Percentiles rank a stretch among this genome's conserved stretches.
Evolutionary conservation across 495 filamentous ascomycete species (phyloP).

Genomic region (Bathelium albidoporum): DNA sequence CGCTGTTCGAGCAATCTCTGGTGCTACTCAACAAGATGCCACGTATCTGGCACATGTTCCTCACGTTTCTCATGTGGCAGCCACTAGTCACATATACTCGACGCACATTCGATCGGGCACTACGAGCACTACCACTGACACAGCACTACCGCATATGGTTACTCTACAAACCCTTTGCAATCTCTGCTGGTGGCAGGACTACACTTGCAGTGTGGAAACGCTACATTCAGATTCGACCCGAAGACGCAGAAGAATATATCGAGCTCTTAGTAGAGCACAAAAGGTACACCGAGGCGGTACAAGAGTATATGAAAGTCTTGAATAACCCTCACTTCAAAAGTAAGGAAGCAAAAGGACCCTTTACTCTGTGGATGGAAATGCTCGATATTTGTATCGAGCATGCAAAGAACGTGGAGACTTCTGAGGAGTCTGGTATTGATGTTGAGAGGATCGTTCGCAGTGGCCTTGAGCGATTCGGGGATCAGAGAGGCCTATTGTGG

Average conservation of each 20-base stretch:
- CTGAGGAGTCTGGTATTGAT: conserved; percentile 68
- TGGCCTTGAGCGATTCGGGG: conserved; percentile 83
- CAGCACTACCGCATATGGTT: conserved; percentile 98
- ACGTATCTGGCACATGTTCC: conserved; percentile 95
- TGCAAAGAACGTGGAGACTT: conserved; percentile 74
- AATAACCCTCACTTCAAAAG: conserved; percentile 88
- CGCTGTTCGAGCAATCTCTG: conserved; percentile 86
- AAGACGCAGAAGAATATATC: conserved; percentile 92
- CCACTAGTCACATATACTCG: conserved; percentile 86
- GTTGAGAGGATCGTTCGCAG: conserved; percentile 91
- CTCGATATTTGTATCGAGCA: conserved; percentile 91
- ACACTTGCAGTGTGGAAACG: conserved; percentile 88
- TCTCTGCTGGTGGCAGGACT: conserved; percentile 82
- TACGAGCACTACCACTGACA: conserved; percentile 88
- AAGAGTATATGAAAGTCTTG: conserved; percentile 86
- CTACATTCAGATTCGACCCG: conserved; percentile 97
- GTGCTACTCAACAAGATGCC: conserved; percentile 99
- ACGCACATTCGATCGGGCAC: conserved; percentile 84
- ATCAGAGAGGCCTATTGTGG: conserved; percentile 96
- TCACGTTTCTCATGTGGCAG: conserved; percentile 81
- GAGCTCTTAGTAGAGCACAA: conserved; percentile 72
- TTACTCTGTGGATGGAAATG: conserved; percentile 97
- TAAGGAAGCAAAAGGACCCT: conserved; percentile 87
- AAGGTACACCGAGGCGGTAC: conserved; percentile 83
- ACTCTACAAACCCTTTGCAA: conserved; percentile 83